Evolutionary conservation across 1,284 basidiomycete genomes (phyloP).

Genomic region (Pyrrhoderma lamaoense): DNA sequence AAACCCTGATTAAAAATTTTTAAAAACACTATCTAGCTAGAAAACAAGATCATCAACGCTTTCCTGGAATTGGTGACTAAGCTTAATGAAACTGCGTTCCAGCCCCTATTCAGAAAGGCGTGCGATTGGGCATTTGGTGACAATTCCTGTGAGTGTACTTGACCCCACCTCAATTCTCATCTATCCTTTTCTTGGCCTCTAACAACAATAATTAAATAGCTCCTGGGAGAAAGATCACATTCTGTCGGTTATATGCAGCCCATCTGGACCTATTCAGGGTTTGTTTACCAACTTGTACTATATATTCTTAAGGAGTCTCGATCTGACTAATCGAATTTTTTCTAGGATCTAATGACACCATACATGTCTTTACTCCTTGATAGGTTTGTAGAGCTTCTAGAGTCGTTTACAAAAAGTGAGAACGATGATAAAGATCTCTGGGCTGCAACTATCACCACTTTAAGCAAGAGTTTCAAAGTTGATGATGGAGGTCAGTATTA

Average conservation of each 20-base stretch:
- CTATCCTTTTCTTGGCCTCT: constrained; percentile 1
- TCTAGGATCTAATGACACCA: constrained; percentile 79
- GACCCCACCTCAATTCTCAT: not conserved
- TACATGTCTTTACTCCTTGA: constrained; percentile 77
- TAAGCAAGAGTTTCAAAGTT: constrained; percentile 65
- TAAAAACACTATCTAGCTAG: constrained; percentile 33
- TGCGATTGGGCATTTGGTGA: constrained; percentile 92
- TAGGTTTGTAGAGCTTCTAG: constrained; percentile 61
- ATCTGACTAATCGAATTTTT: constrained; percentile 9
- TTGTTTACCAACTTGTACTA: constrained; percentile 17
- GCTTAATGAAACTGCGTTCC: constrained; percentile 90
- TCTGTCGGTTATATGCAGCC: constrained; percentile 65
- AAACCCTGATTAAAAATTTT: not conserved
- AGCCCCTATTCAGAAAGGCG: constrained; percentile 84
- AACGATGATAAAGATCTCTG: constrained; percentile 45
- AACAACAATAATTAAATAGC: constrained; percentile 19
- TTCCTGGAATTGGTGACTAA: constrained; percentile 90
- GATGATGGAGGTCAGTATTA: constrained; percentile 71
- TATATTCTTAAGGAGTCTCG: not conserved
- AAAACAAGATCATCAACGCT: constrained; percentile 53
- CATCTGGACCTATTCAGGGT: constrained; percentile 85
- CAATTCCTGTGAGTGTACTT: constrained; percentile 37
- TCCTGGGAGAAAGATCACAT: constrained; percentile 50
- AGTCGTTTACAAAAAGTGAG: constrained; percentile 35
- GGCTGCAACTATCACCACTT: constrained; percentile 53